Evolutionary conservation across 768 basidiomycete species (phyloP).

Genomic region (Naematelia aurantialba): DNA sequence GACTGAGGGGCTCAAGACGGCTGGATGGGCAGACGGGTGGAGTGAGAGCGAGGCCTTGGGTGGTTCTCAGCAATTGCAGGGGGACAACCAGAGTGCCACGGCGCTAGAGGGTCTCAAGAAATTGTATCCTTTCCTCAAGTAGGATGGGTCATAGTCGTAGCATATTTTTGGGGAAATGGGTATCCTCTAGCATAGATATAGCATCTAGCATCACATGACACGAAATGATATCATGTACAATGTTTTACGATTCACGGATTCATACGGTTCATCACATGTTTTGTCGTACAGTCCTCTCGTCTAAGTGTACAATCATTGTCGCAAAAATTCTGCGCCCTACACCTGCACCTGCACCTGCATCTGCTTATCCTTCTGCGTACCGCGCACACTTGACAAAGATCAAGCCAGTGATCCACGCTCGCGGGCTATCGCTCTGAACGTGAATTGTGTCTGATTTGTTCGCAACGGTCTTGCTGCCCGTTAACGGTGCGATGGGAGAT

Average conservation of each 20-base stretch:
- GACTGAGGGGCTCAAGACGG: neutral
- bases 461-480: too few species aligned
- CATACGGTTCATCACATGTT: neutral
- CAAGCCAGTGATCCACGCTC: too few species aligned
- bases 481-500: too few species aligned
- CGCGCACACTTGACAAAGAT: too few species aligned
- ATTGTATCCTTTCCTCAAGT: neutral
- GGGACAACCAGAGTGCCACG: neutral
- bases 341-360: too few species aligned
- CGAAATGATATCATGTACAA: neutral
- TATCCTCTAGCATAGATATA: neutral
- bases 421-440: too few species aligned
- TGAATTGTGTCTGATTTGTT: too few species aligned
- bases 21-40: neutral
- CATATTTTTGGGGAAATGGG: neutral
- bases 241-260: neutral
- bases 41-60: neutral
- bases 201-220: neutral
- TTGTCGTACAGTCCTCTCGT: neutral
- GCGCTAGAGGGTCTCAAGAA: neutral
- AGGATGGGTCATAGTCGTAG: too few species aligned
- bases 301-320: too few species aligned
- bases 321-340: too few species aligned
- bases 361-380: too few species aligned
- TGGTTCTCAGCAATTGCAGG: too few species aligned